These are phyloP conservation scores for Scedosporium aurantiacum DNA, from an alignment of 2,329 filamentous ascomycete species.

Conservation along the genomic window DNA sequence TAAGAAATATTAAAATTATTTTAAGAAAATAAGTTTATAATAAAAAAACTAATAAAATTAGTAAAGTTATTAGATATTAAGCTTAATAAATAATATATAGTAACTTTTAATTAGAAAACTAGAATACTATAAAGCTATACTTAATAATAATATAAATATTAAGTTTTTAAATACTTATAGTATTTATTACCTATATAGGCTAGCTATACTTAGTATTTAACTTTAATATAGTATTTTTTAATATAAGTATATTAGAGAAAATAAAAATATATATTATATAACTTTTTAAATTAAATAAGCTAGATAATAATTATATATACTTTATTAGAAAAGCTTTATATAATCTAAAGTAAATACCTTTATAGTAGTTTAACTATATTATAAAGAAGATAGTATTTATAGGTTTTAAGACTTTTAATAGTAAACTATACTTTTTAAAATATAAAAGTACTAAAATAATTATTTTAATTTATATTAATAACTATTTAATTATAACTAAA, in stretches of 20 bases:
- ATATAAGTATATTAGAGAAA: too few species aligned
- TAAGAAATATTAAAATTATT: neutral
- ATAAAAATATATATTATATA: too few species aligned
- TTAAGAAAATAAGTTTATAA: neutral
- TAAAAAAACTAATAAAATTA: neutral
- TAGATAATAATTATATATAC: too few species aligned
- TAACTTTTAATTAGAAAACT: too few species aligned
- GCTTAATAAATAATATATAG: neutral
- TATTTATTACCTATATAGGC: neutral
- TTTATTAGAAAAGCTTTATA: too few species aligned
- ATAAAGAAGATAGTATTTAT: neutral
- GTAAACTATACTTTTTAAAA: neutral
- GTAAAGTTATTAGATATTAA: neutral
- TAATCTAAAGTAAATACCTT: too few species aligned
- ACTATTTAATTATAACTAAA: too few species aligned
- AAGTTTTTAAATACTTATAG: neutral
- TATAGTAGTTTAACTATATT: neutral
- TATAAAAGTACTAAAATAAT: neutral
- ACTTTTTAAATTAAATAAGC: too few species aligned
- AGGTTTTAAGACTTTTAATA: neutral
- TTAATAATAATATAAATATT: neutral
- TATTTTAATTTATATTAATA: neutral
- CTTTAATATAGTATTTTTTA: too few species aligned
- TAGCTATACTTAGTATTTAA: too few species aligned
- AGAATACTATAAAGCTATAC: neutral